Percentiles rank a stretch among this genome's conserved stretches.
Conservation (phyloP, 176 grass and related monocot genomes). For the Dactylis glomerata region DNA sequence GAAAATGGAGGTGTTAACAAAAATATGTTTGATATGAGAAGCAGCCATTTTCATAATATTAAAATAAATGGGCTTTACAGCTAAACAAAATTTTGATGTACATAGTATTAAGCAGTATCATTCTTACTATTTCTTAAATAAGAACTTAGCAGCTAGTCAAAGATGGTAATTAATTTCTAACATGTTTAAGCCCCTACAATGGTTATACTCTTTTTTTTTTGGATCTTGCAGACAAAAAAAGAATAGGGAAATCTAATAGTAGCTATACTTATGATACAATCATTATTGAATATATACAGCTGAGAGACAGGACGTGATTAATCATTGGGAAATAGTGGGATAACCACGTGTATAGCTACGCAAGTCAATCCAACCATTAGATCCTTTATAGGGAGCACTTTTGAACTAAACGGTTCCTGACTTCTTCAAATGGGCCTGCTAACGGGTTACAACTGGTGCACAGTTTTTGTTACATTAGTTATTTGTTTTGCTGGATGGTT, state of each 20-base stretch:
- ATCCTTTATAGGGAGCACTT: no score
- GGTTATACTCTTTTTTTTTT: not conserved
- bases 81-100: not conserved
- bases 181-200: not conserved
- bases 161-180: not conserved
- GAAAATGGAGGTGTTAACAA: slow-evolving; percentile 8
- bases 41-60: not conserved
- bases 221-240: slow-evolving; percentile 9
- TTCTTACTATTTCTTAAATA: not conserved
- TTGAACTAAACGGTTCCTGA: no score
- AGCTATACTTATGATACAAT: not conserved
- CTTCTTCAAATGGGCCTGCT: no score
- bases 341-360: no score
- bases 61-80: not conserved
- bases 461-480: no score
- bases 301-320: not conserved
- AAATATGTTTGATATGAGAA: slow-evolving; percentile 25
- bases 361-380: no score
- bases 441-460: no score
- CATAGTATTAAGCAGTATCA: not conserved
- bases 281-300: not conserved
- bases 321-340: slow-evolving; percentile 1
- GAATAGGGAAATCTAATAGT: not conserved
- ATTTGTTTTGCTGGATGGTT: no score
- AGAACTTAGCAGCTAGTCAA: not conserved